Percentiles rank a stretch among this genome's conserved stretches.
phyloP scores from a whole-genome alignment of 805 yeast genomes.

The Hanseniaspora guilliermondii region DNA sequence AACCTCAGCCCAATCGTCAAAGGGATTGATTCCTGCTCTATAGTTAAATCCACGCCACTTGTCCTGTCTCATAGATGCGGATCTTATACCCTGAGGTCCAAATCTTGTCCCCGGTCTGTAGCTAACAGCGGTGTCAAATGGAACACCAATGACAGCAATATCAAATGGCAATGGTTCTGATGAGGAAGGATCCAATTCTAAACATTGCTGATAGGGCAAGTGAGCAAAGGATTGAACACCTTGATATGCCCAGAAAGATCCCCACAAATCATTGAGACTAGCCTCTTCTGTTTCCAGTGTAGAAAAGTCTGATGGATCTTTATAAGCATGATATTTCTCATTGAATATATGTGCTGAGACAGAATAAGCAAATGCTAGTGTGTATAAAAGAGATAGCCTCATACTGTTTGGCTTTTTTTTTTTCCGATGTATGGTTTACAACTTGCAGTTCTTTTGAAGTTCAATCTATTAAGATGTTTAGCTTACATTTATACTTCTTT shows the following conservation, averaged over 20 bases:
- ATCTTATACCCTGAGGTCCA: conserved; percentile 63
- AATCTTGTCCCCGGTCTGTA: conserved; percentile 74
- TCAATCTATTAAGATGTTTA: no score
- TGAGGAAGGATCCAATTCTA: conserved; percentile 29
- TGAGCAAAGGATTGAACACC: conserved; percentile 68
- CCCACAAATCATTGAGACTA: conserved; percentile 52
- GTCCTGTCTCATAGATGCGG: conserved; percentile 61
- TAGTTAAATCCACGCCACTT: conserved; percentile 57
- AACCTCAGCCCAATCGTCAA: conserved; percentile 39
- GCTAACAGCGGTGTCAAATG: conserved; percentile 71
- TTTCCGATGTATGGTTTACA: neutral
- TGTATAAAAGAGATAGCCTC: neutral
- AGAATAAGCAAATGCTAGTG: neutral
- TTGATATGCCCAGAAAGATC: conserved; percentile 57
- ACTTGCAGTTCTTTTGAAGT: no score
- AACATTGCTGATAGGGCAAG: conserved; percentile 47
- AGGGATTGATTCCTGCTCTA: conserved; percentile 52
- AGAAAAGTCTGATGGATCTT: neutral
- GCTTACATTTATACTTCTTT: no score
- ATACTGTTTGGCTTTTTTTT: neutral
- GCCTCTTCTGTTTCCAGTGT: conserved; percentile 19
- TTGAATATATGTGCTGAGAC: neutral
- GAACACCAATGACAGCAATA: conserved; percentile 64
- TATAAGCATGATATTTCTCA: conserved; percentile 6
- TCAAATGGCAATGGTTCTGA: conserved; percentile 37